Conservation (phyloP, 2,329 filamentous ascomycete genomes). For the Xylariomycetidae sp. region DNA sequence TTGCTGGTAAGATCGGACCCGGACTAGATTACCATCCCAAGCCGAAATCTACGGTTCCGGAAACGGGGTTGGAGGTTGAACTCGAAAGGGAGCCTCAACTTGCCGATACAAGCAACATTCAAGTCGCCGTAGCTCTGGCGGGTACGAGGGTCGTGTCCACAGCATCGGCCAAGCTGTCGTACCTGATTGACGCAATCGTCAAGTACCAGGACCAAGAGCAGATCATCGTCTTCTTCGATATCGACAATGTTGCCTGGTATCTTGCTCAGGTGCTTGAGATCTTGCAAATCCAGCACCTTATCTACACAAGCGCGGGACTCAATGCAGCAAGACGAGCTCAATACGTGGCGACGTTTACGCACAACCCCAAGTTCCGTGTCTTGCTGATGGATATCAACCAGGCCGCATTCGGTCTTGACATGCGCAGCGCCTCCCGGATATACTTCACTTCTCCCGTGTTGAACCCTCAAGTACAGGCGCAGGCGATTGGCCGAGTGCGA, state of each 20-base stretch:
- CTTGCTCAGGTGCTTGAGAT: constrained; percentile 77
- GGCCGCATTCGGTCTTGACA: constrained; percentile 81
- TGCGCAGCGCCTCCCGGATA: constrained; percentile 75
- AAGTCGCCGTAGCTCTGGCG: constrained; percentile 45
- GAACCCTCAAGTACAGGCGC: constrained; percentile 77
- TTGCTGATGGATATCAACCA: constrained; percentile 88
- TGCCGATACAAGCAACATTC: constrained; percentile 39
- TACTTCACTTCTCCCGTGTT: constrained; percentile 88
- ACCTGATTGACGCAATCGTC: constrained; percentile 68
- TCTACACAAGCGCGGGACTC: constrained; percentile 58
- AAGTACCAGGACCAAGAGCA: constrained; percentile 68
- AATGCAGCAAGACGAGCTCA: constrained; percentile 57
- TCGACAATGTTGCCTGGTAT: constrained; percentile 80
- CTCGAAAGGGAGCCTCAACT: no score
- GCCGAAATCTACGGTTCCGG: constrained; percentile 21
- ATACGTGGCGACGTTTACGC: constrained; percentile 75
- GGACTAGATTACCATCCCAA: constrained; percentile 20
- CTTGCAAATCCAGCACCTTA: constrained; percentile 54
- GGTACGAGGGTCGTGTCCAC: constrained; percentile 67
- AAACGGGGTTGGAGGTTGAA: no score
- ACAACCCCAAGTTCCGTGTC: constrained; percentile 61
- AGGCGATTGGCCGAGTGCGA: constrained; percentile 85
- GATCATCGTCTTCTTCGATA: constrained; percentile 88
- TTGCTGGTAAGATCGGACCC: constrained; percentile 23
- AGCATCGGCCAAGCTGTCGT: constrained; percentile 79